Base-by-base conservation (phyloP, 2,329 filamentous ascomycete genomes). In the Xylaria multiplex region DNA sequence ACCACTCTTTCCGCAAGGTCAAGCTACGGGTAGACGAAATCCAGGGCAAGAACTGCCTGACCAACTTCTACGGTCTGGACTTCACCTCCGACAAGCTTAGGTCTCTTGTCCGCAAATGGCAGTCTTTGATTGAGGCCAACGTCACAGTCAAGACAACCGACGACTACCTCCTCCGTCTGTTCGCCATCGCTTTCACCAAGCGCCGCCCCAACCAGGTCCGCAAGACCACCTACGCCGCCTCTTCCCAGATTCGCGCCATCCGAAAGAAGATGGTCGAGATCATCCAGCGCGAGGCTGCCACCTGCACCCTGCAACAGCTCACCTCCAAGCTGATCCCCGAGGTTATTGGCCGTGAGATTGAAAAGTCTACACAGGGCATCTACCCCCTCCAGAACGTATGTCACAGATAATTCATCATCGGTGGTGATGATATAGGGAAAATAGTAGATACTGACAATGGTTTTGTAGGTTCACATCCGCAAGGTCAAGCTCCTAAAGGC, bases 61-160 rank as follows among this genome's bases (percentile, higher is more conserved):
- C 96, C 88, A 97, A 97, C 91, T 99, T 99, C 92, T 94, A 99
- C 90, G 96, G 96, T 77, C 90, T 99, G 82, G 96, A 99, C 87
- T 98, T 99, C 91, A 99, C 96, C 81, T 97, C 96, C 77, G 96
- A 99, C 90, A 99, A 99, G 90, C 91, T 99, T 78, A 93, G 96
- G 81, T 98, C 96, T 72, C 91, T 99, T 75, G 96, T 99, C 78
- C 94, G 96, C 87, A 99, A 99, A 88, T 99, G 96, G 96, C 96
- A 99, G 86, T 91, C 94, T 72, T 89, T 99, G 80, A 98, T 99
- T 77, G 96, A 99, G 90, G 96, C 96, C 88, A 99, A 99, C 84
- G 90, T 98, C 80, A 97, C 96, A 75, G 94, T 99, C 88, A 98
- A 98, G 92, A 98, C 96, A 78, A 98, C 96, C 82, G 96, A 99